Conservation (phyloP, 768 basidiomycete genomes). For the Agrocybe praecox region DNA sequence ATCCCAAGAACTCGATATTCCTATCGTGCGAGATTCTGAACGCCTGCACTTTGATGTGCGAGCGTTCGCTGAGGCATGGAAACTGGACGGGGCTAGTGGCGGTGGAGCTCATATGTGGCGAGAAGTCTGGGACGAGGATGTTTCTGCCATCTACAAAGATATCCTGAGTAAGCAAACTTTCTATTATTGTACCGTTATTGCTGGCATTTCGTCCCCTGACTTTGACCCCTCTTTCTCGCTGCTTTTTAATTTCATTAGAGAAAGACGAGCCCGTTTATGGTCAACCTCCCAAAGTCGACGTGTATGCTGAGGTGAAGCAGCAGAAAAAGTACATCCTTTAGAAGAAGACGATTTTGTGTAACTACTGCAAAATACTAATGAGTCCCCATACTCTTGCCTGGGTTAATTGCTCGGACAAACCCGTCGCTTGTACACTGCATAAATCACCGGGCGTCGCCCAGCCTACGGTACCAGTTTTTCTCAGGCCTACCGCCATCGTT, state of each 20-base stretch:
- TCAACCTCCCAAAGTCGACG: constrained; percentile 51
- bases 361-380: constrained; percentile 12
- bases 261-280: constrained; percentile 59
- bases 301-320: constrained; percentile 54
- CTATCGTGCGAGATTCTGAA: constrained; percentile 42
- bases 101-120: constrained; percentile 88
- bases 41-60: constrained; percentile 70
- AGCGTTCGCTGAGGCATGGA: constrained; percentile 57
- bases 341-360: constrained; percentile 6
- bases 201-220: constrained; percentile 14
- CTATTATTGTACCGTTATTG: constrained; percentile 9
- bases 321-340: constrained; percentile 44
- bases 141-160: constrained; percentile 63
- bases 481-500: constrained; percentile 1
- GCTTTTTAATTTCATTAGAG: constrained; percentile 28
- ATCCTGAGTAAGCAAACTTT: constrained; percentile 65
- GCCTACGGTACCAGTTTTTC: too few relatives aligned
- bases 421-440: neutral
- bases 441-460: neutral
- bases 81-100: constrained; percentile 53
- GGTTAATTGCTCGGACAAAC: neutral
- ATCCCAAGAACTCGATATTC: constrained; percentile 44
- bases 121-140: constrained; percentile 70
- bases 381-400: too few relatives aligned
- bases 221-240: constrained; percentile 15